phyloP scores from a whole-genome alignment of 352 stramenopile species.

The Globisporangium viniferum region DNA sequence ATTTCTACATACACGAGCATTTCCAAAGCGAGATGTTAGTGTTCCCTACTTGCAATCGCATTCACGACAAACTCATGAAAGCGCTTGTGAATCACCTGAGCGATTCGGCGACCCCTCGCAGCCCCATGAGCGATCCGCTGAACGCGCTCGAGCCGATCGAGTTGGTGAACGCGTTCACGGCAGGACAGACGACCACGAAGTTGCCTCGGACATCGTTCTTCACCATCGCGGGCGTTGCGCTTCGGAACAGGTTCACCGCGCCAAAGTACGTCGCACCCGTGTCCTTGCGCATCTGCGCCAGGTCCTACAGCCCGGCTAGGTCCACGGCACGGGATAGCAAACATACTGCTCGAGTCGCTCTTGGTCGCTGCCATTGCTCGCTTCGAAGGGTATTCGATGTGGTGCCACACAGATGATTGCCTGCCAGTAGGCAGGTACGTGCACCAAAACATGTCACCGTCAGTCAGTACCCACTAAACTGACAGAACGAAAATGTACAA shows the following conservation, averaged over 20 bases:
- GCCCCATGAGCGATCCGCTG: slow-evolving; percentile 85
- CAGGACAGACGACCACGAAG: slow-evolving; percentile 54
- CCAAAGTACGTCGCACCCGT: slow-evolving; percentile 69
- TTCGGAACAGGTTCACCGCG: slow-evolving; percentile 53
- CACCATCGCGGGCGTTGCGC: slow-evolving; percentile 59
- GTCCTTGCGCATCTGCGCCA: slow-evolving; percentile 31
- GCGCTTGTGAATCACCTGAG: slow-evolving; percentile 25
- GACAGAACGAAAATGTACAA: too few species aligned
- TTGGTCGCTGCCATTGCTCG: too few species aligned
- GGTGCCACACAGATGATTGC: too few species aligned
- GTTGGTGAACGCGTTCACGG: slow-evolving; percentile 39
- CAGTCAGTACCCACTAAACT: too few species aligned
- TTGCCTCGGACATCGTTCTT: slow-evolving; percentile 32
- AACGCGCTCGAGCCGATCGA: slow-evolving; percentile 90
- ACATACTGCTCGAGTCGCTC: too few species aligned
- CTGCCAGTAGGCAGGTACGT: too few species aligned
- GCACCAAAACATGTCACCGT: too few species aligned
- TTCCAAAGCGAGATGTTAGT: too few species aligned
- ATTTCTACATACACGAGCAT: neutral
- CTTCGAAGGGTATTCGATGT: too few species aligned
- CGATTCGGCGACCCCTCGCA: slow-evolving; percentile 90
- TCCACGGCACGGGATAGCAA: too few species aligned
- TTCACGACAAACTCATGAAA: neutral
- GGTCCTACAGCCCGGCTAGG: too few species aligned
- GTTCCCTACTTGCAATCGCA: neutral